Conservation (phyloP, 148 eudicot species). For the Linanthus parryae region DNA sequence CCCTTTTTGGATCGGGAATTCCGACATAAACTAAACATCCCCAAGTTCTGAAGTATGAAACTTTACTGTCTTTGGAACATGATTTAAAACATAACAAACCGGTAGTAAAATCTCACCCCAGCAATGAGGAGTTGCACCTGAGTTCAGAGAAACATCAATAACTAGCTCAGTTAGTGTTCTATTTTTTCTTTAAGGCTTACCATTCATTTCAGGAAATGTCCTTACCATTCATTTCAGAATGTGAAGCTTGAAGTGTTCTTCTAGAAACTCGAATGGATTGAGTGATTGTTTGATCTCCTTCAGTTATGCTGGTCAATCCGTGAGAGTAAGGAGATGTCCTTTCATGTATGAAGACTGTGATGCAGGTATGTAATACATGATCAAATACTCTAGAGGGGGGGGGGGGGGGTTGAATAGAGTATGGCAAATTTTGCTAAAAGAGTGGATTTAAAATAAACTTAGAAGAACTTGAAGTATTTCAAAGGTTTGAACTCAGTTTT, state of each 20-base stretch:
- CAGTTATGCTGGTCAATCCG: too few relatives aligned
- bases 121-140: background rate
- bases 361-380: too few relatives aligned
- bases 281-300: too few relatives aligned
- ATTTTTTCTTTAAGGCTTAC: constrained; percentile 11
- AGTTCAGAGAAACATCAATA: constrained; percentile 4
- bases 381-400: too few relatives aligned
- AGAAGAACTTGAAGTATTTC: too few relatives aligned
- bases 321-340: background rate
- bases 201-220: constrained; percentile 3
- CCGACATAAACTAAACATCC: background rate
- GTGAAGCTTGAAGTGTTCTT: too few relatives aligned
- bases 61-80: background rate
- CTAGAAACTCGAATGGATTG: too few relatives aligned
- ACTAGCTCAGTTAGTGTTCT: background rate
- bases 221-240: constrained; percentile 2
- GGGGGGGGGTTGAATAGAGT: too few relatives aligned
- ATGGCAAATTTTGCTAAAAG: too few relatives aligned
- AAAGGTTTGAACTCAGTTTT: too few relatives aligned
- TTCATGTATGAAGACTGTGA: too few relatives aligned
- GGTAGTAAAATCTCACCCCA: background rate
- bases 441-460: too few relatives aligned
- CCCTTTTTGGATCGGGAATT: background rate
- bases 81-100: constrained; percentile 6
- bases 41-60: background rate